Percentiles rank a stretch among this genome's conserved stretches.
phyloP scores from a whole-genome alignment of 1,284 basidiomycete species.

The Irpex sp. region DNA sequence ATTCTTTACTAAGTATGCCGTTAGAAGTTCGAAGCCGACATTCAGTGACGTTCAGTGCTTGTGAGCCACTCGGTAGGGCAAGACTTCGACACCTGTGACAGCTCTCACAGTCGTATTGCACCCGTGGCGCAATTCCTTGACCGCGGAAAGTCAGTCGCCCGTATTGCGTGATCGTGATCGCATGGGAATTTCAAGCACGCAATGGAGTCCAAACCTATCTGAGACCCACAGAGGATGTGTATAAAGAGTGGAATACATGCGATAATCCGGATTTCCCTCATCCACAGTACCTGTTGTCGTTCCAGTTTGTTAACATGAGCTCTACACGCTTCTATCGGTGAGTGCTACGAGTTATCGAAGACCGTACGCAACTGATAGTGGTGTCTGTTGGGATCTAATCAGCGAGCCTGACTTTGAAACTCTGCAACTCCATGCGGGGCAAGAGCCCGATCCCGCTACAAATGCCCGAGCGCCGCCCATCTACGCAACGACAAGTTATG shows the following conservation, averaged over 20 bases:
- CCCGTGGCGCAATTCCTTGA: slow-evolving; percentile 13
- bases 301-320: neutral
- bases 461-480: slow-evolving; percentile 83
- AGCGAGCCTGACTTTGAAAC: slow-evolving; percentile 79
- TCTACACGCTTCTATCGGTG: slow-evolving; percentile 2
- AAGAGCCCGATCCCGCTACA: slow-evolving; percentile 66
- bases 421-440: slow-evolving; percentile 81
- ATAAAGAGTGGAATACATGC: neutral
- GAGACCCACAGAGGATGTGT: neutral
- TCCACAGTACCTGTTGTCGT: neutral
- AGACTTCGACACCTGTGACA: neutral
- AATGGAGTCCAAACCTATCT: neutral
- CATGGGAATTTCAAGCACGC: slow-evolving; percentile 1
- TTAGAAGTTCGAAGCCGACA: neutral
- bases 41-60: neutral
- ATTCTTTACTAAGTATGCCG: neutral
- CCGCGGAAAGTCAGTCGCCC: neutral
- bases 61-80: neutral
- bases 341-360: neutral
- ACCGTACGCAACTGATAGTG: neutral
- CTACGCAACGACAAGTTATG: slow-evolving; percentile 75
- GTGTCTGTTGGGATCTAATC: neutral
- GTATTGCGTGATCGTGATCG: neutral
- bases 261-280: neutral
- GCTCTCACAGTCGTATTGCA: neutral